These are phyloP conservation scores for Fomitopsis schrenkii DNA, from an alignment of 1,284 basidiomycete genomes.

Conservation along the genomic window DNA sequence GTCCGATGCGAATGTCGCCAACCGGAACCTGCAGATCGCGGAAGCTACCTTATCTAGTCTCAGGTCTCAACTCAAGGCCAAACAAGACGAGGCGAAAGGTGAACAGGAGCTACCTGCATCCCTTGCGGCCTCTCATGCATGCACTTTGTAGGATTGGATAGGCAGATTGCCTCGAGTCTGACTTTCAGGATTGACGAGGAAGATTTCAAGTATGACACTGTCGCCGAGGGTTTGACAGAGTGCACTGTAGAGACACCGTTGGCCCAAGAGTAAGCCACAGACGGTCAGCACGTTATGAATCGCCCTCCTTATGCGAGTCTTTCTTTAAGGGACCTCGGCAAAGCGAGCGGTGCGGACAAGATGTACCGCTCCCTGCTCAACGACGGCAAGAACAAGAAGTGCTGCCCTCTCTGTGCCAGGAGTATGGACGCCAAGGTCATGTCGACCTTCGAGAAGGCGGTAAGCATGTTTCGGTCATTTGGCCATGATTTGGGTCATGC, in stretches of 20 bases:
- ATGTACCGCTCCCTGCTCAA: conserved; percentile 67
- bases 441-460: conserved; percentile 62
- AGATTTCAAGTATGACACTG: background rate
- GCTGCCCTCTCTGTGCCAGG: conserved; percentile 78
- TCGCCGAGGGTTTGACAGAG: background rate
- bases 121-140: background rate
- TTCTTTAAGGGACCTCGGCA: conserved; percentile 22
- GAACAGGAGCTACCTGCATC: conserved; percentile 9
- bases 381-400: conserved; percentile 58
- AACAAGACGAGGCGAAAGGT: conserved; percentile 65
- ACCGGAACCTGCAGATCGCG: conserved; percentile 53
- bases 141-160: conserved; percentile 46
- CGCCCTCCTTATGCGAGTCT: background rate
- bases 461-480: conserved; percentile 29
- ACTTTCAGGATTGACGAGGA: conserved; percentile 25
- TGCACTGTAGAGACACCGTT: conserved; percentile 43
- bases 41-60: conserved; percentile 59
- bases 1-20: conserved; percentile 41
- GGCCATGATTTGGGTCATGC: background rate
- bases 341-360: conserved; percentile 37
- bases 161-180: conserved; percentile 17
- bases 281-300: background rate
- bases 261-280: conserved; percentile 47
- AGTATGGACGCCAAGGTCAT: conserved; percentile 62
- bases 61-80: conserved; percentile 57